Base-by-base conservation (phyloP, 805 yeast genomes). In the Kluyveromyces lactis region DNA sequence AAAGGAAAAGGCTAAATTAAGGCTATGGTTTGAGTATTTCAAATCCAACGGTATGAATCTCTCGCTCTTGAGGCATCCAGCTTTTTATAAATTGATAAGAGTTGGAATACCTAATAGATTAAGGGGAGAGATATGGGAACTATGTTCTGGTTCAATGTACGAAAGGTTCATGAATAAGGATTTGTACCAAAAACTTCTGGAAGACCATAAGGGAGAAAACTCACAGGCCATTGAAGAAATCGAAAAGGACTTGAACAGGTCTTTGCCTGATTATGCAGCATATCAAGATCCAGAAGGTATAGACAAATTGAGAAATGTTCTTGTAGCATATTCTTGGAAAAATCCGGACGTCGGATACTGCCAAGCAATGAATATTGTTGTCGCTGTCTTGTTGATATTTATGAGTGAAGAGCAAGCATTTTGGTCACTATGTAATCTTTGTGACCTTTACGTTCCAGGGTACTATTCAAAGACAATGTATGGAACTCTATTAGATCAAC, bases 391-490 rank as follows among this genome's bases (percentile, higher is more conserved):
- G 39, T 63, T 84, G 43, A 82, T 82, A 29, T 83, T 78, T 58
- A 87, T 86, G 82, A 82, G 94, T 7, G 99, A 92, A 60, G 98
- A 90, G 48, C 97, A 92, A 61, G 97, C 96, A 0, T 92, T 86
- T 55, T 92, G 97, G 97, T 77, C 90, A 42, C 69, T 92, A 41
- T 75, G 79, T 40, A 74, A 76, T 13, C 62, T 92, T 2, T 87
- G 97, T 64, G 95, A 87, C 43, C 73, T 77, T 29, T 74, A 84
- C 43, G 83, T 87, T 3, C 97, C 97, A 0, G 98, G 98, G 0
- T 92, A 92, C 60, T 92, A 92, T 55, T 89, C 97, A 2, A 86
- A 79, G 52, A 90, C 97, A 0, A 92, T 92, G 98, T 90, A 90
- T 54, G 99, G 99, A 18, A 92, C 96, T 1, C 65, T 92, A 23